Conservation (phyloP, 768 basidiomycete species). For the Fomitopsis pulvina region DNA sequence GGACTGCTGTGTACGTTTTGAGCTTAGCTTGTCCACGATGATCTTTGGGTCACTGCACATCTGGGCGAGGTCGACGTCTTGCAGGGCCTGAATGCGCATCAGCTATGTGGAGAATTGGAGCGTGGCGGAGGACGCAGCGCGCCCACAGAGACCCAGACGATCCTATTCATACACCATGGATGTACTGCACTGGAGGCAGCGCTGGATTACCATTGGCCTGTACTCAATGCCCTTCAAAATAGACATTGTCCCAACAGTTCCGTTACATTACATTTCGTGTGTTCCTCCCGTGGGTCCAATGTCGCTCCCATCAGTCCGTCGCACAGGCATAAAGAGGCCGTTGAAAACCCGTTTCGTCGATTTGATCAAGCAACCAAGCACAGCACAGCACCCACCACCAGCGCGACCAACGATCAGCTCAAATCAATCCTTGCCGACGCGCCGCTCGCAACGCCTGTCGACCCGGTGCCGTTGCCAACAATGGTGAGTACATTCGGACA, state of each 20-base stretch:
- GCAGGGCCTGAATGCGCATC: slow-evolving; percentile 49
- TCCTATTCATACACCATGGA: slow-evolving; percentile 71
- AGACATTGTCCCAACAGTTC: too few species aligned
- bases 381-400: background rate
- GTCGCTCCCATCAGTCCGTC: too few species aligned
- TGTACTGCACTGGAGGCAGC: too few species aligned
- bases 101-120: background rate
- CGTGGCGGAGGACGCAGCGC: slow-evolving; percentile 38
- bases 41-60: slow-evolving; percentile 81
- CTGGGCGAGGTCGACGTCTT: slow-evolving; percentile 77
- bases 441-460: background rate
- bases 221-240: too few species aligned
- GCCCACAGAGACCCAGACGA: slow-evolving; percentile 79
- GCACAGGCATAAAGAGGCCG: too few species aligned
- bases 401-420: too few species aligned
- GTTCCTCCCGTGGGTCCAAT: too few species aligned
- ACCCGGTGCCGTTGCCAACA: background rate
- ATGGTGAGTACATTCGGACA: slow-evolving; percentile 46
- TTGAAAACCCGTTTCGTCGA: too few species aligned
- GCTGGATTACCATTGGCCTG: too few species aligned
- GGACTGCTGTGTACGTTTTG: slow-evolving; percentile 55
- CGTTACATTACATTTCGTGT: too few species aligned
- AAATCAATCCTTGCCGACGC: too few species aligned
- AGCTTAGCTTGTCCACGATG: slow-evolving; percentile 85
- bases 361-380: too few species aligned